Conservation (phyloP, 495 filamentous ascomycete species). For the Evansstolkia leycettana region DNA sequence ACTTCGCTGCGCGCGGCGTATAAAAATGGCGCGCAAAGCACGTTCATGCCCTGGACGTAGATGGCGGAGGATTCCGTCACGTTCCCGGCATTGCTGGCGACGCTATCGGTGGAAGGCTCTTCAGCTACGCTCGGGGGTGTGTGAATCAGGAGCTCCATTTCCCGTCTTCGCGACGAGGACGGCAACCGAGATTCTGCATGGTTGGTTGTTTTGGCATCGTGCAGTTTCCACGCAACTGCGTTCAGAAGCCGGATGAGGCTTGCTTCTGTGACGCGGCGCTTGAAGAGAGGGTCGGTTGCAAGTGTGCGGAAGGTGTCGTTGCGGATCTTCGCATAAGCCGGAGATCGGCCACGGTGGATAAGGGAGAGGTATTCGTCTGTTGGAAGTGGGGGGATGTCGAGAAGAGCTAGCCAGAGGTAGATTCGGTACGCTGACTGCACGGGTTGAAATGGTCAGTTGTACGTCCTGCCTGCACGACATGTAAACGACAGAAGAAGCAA, state of each 20-base stretch:
- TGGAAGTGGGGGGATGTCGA: constrained; percentile 68
- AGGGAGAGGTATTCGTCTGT: constrained; percentile 83
- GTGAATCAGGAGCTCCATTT: constrained; percentile 28
- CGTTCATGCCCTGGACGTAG: constrained; percentile 99
- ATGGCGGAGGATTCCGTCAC: constrained; percentile 51
- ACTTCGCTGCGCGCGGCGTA: constrained; percentile 92
- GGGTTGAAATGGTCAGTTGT: too few relatives aligned
- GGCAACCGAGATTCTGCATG: constrained; percentile 21
- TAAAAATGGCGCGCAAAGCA: constrained; percentile 94
- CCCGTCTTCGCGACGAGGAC: constrained; percentile 23
- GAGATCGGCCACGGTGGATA: constrained; percentile 84
- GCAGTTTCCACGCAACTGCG: constrained; percentile 84
- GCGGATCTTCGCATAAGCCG: constrained; percentile 91
- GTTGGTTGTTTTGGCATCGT: constrained; percentile 54
- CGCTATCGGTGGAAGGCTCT: constrained; percentile 22
- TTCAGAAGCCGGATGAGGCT: constrained; percentile 94
- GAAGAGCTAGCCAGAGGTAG: constrained; percentile 89
- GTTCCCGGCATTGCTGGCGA: constrained; percentile 27
- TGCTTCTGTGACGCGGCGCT: constrained; percentile 86
- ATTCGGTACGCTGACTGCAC: constrained; percentile 78
- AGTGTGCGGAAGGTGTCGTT: constrained; percentile 97
- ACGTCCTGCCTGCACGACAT: too few relatives aligned
- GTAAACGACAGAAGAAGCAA: background rate
- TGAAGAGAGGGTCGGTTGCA: constrained; percentile 90
- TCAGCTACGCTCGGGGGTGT: constrained; percentile 32